Conservation (phyloP, 208 protist genomes). For the Leishmania gerbilli region DNA sequence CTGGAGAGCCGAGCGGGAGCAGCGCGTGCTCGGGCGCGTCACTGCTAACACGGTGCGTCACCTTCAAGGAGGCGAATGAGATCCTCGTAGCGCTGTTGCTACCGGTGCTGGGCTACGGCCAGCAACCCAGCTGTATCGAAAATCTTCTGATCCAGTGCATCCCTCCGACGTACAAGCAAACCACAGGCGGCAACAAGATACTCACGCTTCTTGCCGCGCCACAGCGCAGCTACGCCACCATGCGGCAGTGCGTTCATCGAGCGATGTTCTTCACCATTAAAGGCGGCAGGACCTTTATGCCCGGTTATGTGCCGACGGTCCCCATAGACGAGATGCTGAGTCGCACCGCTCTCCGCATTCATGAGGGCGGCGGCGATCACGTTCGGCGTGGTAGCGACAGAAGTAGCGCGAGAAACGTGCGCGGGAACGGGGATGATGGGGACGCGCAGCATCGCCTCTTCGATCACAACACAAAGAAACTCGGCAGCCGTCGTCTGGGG, state of each 20-base stretch:
- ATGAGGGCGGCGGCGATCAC: not conserved
- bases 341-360: conserved; percentile 17
- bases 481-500: not conserved
- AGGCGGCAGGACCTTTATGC: conserved; percentile 61
- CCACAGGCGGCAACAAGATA: conserved; percentile 58
- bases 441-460: not conserved
- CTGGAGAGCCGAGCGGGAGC: conserved; percentile 27
- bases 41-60: conserved; percentile 51
- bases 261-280: conserved; percentile 52
- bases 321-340: conserved; percentile 56
- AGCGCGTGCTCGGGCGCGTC: conserved; percentile 34
- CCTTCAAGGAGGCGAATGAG: conserved; percentile 87
- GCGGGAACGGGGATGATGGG: not conserved
- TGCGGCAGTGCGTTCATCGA: conserved; percentile 47
- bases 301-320: conserved; percentile 53
- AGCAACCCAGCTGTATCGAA: conserved; percentile 27
- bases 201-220: conserved; percentile 75
- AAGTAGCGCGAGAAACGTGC: not conserved
- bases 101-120: conserved; percentile 70
- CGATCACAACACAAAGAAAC: not conserved
- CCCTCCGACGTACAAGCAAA: conserved; percentile 15
- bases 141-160: conserved; percentile 52
- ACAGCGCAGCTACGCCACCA: conserved; percentile 68
- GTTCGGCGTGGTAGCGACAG: conserved; percentile 5
- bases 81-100: conserved; percentile 74